Base-by-base conservation (phyloP, 352 stramenopile species). In the Phytopythium oedochilum region DNA sequence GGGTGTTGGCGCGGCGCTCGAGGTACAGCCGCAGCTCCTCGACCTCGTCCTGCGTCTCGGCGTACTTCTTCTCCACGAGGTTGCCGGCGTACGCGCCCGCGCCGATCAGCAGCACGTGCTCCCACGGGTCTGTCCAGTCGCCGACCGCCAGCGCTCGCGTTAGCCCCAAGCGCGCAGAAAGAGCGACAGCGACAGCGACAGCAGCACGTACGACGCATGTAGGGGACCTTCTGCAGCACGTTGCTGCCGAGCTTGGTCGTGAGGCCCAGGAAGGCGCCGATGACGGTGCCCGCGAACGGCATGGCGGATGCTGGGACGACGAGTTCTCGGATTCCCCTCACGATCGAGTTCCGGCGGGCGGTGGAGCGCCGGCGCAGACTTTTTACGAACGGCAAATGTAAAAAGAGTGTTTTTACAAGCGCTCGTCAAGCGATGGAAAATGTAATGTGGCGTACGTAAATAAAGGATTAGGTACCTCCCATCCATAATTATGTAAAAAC, bases 81-180 rank as follows among this genome's bases (percentile, higher is more conserved):
- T 64, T 78, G 56, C 83, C 83, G 5, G 78, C 54, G 57, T 60
- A 73, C 43, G 81, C 83, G 45, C 83, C 83, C 23, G 66, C 49
- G 53, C 77, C 81, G 59, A 93, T 82, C 38, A 89, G 82, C 20
- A 88, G 60, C 38, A 93, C 54, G 63, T 93, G 71, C 63, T 93
- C 83, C 83, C 83, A 93, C 31, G 83, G 82, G 17, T 93, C 83
- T 93, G 55, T n/a, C n/a, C n/a, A n/a, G n/a, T n/a, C n/a, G n/a
- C n/a, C 18, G 25, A 9, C 8, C 44, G 26, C 18, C 28, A 26
- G 20, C 26, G 12, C 5, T 4, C 4, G 4, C 42, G 6, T n/a
- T 32, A 20, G 42, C n/a, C n/a, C n/a, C n/a, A n/a, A 29, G 11
- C 40, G 14, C 20, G 22, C 15, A 52, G 22, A 53, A 7, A 18